These are phyloP conservation scores for Metrosideros polymorpha DNA, from an alignment of 441 rosid species.

Conservation along the genomic window DNA sequence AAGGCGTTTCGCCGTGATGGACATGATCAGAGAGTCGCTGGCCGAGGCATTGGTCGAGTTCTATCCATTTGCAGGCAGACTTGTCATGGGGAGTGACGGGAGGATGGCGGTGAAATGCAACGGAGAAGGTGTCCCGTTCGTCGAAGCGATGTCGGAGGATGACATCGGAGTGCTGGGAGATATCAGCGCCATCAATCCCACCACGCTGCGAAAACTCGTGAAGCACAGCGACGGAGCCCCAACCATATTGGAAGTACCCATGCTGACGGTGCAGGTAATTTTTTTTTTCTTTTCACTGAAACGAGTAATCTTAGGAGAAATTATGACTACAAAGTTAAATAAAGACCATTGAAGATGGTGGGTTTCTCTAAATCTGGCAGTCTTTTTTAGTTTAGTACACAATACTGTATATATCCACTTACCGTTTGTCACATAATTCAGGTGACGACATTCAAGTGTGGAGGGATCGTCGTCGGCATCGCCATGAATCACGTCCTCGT, in stretches of 20 bases:
- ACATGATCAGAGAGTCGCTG: neutral
- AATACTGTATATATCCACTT: neutral
- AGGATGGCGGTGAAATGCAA: neutral
- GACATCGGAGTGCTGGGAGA: neutral
- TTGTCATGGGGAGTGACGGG: neutral
- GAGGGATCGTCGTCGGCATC: neutral
- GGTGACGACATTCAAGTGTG: neutral
- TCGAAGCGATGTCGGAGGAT: neutral
- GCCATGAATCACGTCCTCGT: neutral
- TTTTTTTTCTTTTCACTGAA: neutral
- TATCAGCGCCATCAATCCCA: neutral
- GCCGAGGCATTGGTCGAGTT: neutral
- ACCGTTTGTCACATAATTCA: neutral
- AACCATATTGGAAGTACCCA: neutral
- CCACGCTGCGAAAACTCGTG: neutral
- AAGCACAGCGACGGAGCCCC: neutral
- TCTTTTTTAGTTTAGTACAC: too few relatives aligned
- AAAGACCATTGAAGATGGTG: fast-evolving
- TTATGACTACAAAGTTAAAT: too few relatives aligned
- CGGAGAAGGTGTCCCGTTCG: neutral
- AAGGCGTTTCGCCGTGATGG: fast-evolving
- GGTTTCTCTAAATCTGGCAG: neutral
- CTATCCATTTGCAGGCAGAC: neutral
- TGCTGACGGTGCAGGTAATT: neutral
- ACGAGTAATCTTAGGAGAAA: neutral